These are phyloP conservation scores for Rubia occidens DNA, from an alignment of 305 asterid species.

Conservation along the genomic window DNA sequence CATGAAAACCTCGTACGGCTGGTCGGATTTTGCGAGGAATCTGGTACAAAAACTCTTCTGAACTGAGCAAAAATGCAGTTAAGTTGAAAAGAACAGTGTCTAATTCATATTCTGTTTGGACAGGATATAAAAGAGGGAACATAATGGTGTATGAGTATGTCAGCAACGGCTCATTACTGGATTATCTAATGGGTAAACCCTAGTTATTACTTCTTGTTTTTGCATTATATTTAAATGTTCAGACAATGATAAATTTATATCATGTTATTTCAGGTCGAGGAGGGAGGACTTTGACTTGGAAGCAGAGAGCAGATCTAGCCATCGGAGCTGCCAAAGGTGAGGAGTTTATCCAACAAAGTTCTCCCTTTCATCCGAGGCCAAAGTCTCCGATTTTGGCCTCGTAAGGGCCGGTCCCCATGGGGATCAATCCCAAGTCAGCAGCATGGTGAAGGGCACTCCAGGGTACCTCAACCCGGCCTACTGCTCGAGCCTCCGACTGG, in stretches of 20 bases:
- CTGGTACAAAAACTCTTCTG: slow-evolving; percentile 24
- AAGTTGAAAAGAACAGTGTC: background rate
- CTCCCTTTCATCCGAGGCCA: slow-evolving; percentile 41
- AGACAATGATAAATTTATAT: background rate
- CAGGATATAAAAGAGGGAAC: slow-evolving; percentile 47
- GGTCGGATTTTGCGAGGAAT: slow-evolving; percentile 60
- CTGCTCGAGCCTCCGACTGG: slow-evolving; percentile 49
- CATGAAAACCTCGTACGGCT: slow-evolving; percentile 56
- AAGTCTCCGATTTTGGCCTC: slow-evolving; percentile 70
- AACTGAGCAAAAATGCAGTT: background rate
- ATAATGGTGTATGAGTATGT: slow-evolving; percentile 67
- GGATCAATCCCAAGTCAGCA: slow-evolving; percentile 64
- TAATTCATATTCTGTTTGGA: slow-evolving; percentile 5
- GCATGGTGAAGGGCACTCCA: slow-evolving; percentile 61
- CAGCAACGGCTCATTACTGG: slow-evolving; percentile 60
- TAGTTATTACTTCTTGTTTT: slow-evolving; percentile 2
- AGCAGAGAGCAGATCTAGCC: slow-evolving; percentile 62
- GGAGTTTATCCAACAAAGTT: background rate
- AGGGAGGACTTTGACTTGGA: slow-evolving; percentile 61
- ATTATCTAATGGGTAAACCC: slow-evolving; percentile 52
- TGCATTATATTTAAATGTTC: background rate
- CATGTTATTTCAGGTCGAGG: slow-evolving; percentile 36
- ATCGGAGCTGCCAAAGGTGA: slow-evolving; percentile 74
- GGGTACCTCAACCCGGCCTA: slow-evolving; percentile 82
- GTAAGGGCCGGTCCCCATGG: slow-evolving; percentile 54